phyloP scores from a whole-genome alignment of 2,329 filamentous ascomycete genomes.

The Colletotrichum sp. region DNA sequence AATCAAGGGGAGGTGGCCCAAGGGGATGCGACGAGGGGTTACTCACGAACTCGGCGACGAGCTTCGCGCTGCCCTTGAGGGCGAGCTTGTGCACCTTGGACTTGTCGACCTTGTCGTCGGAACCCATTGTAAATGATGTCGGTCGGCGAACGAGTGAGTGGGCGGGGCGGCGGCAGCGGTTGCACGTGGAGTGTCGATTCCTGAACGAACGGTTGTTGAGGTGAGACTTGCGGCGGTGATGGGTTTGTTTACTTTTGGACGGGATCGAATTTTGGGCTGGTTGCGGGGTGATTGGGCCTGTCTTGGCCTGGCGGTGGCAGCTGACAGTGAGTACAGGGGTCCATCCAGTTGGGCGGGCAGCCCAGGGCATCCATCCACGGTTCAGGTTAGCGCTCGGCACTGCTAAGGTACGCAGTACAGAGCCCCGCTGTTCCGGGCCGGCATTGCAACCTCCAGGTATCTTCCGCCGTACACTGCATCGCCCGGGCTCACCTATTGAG shows the following conservation, averaged over 20 bases:
- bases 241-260: constrained; percentile 15
- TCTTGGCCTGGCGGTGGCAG: not conserved
- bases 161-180: not conserved
- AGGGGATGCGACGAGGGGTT: not conserved
- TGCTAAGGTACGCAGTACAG: no score
- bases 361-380: not conserved
- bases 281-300: constrained; percentile 17
- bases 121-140: not conserved
- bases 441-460: not conserved
- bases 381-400: not conserved
- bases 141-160: not conserved
- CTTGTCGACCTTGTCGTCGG: constrained; percentile 55
- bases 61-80: constrained; percentile 81
- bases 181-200: not conserved
- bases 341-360: not conserved
- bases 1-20: not conserved
- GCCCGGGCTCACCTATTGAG: not conserved
- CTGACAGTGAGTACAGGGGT: not conserved
- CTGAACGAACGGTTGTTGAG: not conserved
- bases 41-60: constrained; percentile 94
- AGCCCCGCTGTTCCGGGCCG: not conserved
- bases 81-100: constrained; percentile 95
- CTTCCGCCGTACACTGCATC: not conserved
- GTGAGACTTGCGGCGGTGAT: not conserved
- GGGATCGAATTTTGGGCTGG: not conserved